phyloP scores from a whole-genome alignment of 2,329 filamentous ascomycete genomes.

The Stromatinia cepivora region DNA sequence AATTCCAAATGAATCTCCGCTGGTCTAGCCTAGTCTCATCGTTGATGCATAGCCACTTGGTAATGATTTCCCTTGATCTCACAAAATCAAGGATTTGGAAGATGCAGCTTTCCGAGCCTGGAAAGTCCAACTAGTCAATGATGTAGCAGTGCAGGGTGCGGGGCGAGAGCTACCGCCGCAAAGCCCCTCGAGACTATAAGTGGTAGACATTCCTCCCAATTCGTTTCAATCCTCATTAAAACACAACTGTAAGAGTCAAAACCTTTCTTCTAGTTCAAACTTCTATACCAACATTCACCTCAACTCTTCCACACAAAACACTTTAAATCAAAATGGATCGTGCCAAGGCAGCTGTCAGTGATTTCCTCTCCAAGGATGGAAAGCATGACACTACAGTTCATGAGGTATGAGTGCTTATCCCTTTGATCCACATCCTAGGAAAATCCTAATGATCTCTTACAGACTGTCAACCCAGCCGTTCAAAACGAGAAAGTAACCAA shows the following conservation, averaged over 20 bases:
- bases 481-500: constrained; percentile 60
- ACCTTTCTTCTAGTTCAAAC: background rate
- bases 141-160: constrained; percentile 11
- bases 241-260: background rate
- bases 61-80: background rate
- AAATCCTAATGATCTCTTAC: constrained; percentile 15
- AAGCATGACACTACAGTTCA: constrained; percentile 71
- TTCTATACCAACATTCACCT: constrained; percentile 13
- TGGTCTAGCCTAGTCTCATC: background rate
- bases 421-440: background rate
- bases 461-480: constrained; percentile 58
- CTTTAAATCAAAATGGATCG: constrained; percentile 54
- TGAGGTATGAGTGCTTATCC: constrained; percentile 44
- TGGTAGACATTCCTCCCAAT: background rate
- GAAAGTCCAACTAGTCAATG: background rate
- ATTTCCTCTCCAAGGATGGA: constrained; percentile 61
- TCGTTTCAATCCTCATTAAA: constrained; percentile 15
- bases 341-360: constrained; percentile 61
- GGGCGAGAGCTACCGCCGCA: background rate
- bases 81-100: constrained; percentile 4
- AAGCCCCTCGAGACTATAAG: constrained; percentile 3
- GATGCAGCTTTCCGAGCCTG: background rate
- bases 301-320: background rate
- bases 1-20: background rate
- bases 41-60: constrained; percentile 16